Evolutionary conservation across 2,329 filamentous ascomycete species (phyloP), one percentile per base, ranked within the genome.

Genomic region (Hypoxylon sp.): DNA sequence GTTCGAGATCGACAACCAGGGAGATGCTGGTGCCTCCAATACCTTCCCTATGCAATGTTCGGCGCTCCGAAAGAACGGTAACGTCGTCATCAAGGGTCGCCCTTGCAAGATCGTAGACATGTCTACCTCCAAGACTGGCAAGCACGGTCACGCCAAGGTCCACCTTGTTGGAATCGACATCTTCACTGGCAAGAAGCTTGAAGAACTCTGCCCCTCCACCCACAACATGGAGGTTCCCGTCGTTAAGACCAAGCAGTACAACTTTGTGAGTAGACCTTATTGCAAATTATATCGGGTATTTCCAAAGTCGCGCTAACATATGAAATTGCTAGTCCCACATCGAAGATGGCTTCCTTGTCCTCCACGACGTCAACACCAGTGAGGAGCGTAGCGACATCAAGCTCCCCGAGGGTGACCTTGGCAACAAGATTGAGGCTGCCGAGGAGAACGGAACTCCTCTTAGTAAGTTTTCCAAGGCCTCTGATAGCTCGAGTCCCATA

Each of bases 91-190:
- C 87, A 99, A 99, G 91, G 85, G 87, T 84, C 96, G 96, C 78
- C 96, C 96, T 78, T 99, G 96, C 94, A 99, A 98, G 92, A 99
- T 99, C 78, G 93, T 98, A 83, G 96, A 99, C 80, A 99, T 99
- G 96, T 97, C 93, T 76, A 99, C 96, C 87, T 99, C 96, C 83
- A 99, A 99, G 94, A 99, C 96, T 75, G 96, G 96, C 85, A 99
- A 99, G 93, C 96, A 99, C 92, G 96, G 96, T 83, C 96, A 99
- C 92, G 96, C 96, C 85, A 99, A 99, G 91, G 96, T 99, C 82
- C 95, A 99, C 86, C 86, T 99, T 77, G 91, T 97, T 79, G 96
- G 93, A 80, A 89, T 96, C 82, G 96, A 99, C 83, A 98, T 99
- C 87, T 99, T 99, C 91, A 99, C 94, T 73, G 88, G 88, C 89